Percentiles rank a stretch among this genome's conserved stretches.
Evolutionary conservation across 2,329 filamentous ascomycete species (phyloP).

Genomic region (Plectosphaerella sp.): DNA sequence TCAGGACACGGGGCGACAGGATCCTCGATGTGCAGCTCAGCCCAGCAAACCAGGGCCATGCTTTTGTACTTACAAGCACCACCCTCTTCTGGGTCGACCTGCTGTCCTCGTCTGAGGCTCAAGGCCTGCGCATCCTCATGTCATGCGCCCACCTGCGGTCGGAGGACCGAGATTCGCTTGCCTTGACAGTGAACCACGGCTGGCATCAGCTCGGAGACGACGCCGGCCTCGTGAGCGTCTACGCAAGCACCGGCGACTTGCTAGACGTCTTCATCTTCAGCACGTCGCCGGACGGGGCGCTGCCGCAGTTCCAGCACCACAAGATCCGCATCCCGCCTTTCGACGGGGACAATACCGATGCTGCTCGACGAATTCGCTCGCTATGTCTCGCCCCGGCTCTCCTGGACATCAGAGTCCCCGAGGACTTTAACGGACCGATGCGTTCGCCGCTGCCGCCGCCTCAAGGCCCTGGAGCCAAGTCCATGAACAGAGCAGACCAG

Average conservation of each 20-base stretch:
- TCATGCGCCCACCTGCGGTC: conserved; percentile 41
- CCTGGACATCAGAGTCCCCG: not conserved
- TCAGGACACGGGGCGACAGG: conserved; percentile 18
- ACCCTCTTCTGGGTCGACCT: conserved; percentile 46
- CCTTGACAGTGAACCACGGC: conserved; percentile 29
- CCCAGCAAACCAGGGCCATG: conserved; percentile 38
- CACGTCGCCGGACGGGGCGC: conserved; percentile 12
- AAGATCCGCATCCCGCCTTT: conserved; percentile 9
- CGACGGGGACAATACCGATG: not conserved
- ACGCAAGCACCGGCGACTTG: conserved; percentile 23
- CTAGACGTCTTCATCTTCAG: conserved; percentile 31
- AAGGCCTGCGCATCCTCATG: conserved; percentile 24
- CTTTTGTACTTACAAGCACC: conserved; percentile 55
- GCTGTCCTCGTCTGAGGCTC: conserved; percentile 6
- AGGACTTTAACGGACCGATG: too few species aligned
- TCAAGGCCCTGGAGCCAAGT: conserved; percentile 3
- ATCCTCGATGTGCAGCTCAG: conserved; percentile 55
- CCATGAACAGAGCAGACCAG: not conserved
- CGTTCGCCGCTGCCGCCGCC: too few species aligned
- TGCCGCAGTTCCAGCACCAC: conserved; percentile 33
- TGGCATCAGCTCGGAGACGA: conserved; percentile 5
- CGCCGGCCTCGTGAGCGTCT: conserved; percentile 25
- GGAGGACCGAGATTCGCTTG: conserved; percentile 29
- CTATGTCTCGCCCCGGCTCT: conserved; percentile 6
- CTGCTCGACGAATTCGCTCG: conserved; percentile 4